A percentile compares a stretch with the other conserved stretches of the same genome.
Conservation (phyloP, 73 alveolate genomes). For the Diophrys appendiculata region DNA sequence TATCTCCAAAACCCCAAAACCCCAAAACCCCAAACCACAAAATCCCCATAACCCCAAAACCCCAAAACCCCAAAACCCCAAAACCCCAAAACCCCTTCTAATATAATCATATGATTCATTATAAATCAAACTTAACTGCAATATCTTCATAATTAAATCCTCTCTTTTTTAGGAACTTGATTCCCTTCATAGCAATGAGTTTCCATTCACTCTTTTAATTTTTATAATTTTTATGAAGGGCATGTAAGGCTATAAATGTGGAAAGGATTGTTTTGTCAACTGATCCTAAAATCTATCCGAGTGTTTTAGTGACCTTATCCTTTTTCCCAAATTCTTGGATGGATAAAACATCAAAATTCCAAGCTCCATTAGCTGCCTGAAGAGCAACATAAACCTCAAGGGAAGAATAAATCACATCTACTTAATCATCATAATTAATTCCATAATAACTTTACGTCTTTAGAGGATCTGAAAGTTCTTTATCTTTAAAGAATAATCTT, state of each 20-base stretch:
- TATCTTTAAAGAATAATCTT: slow-evolving; percentile 5
- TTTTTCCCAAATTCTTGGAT: slow-evolving; percentile 1
- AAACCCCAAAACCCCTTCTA: slow-evolving; percentile 17
- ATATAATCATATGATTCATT: too few species aligned
- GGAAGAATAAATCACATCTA: slow-evolving; percentile 8
- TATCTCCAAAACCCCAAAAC: too few species aligned
- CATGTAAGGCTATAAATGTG: slow-evolving; percentile 13
- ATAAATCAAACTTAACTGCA: slow-evolving; percentile 1
- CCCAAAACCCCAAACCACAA: too few species aligned
- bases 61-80: slow-evolving; percentile 30
- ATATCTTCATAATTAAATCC: slow-evolving; percentile 9
- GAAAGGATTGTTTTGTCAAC: neutral
- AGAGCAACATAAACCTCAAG: slow-evolving; percentile 7
- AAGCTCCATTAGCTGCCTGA: slow-evolving; percentile 11
- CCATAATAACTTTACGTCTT: too few species aligned
- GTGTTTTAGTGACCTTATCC: neutral
- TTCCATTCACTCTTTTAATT: slow-evolving; percentile 47
- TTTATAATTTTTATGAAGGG: slow-evolving; percentile 6
- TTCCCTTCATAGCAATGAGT: slow-evolving; percentile 47
- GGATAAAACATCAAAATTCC: slow-evolving; percentile 1
- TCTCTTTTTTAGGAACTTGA: slow-evolving; percentile 8
- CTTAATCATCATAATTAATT: too few species aligned
- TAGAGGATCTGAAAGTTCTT: too few species aligned
- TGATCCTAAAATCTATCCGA: slow-evolving; percentile 1
- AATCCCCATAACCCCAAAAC: too few species aligned